These are phyloP conservation scores for Angomonas ambiguus DNA, from an alignment of 208 protist species.

Conservation along the genomic window DNA sequence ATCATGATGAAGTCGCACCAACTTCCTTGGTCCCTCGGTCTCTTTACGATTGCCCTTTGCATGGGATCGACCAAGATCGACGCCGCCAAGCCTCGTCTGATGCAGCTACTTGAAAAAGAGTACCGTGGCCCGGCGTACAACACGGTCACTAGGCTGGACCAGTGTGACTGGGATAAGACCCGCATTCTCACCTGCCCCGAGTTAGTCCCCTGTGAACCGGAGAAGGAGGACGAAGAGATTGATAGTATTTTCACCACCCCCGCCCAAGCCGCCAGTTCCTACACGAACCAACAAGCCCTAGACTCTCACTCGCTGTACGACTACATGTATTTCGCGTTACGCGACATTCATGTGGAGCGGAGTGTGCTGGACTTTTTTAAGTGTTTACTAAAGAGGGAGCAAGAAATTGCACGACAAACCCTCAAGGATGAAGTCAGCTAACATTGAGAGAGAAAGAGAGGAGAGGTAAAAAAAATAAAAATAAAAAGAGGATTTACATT, in stretches of 20 bases:
- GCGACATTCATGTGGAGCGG: constrained; percentile 56
- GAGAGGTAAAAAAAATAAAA: background rate
- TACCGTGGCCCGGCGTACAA: constrained; percentile 25
- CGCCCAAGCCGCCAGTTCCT: constrained; percentile 39
- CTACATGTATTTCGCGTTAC: constrained; percentile 67
- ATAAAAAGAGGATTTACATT: background rate
- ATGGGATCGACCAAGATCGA: constrained; percentile 22
- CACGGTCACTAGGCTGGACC: constrained; percentile 45
- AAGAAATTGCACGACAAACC: constrained; percentile 4
- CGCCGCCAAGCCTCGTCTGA: constrained; percentile 41
- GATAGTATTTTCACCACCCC: constrained; percentile 39
- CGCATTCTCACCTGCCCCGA: constrained; percentile 44
- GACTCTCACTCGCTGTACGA: constrained; percentile 38
- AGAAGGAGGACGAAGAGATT: constrained; percentile 18
- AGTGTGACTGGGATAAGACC: constrained; percentile 57
- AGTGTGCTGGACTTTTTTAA: constrained; percentile 49
- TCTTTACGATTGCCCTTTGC: constrained; percentile 50
- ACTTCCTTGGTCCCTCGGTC: constrained; percentile 64
- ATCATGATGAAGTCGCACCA: constrained; percentile 67
- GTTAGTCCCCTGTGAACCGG: constrained; percentile 23
- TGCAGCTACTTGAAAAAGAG: constrained; percentile 25
- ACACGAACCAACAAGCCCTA: constrained; percentile 19
- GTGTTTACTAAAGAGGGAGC: constrained; percentile 23
- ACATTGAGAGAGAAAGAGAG: background rate
- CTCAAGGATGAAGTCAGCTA: background rate